Base-by-base conservation (phyloP, 2,329 filamentous ascomycete species). In the Zelopaecilomyces penicillatus region DNA sequence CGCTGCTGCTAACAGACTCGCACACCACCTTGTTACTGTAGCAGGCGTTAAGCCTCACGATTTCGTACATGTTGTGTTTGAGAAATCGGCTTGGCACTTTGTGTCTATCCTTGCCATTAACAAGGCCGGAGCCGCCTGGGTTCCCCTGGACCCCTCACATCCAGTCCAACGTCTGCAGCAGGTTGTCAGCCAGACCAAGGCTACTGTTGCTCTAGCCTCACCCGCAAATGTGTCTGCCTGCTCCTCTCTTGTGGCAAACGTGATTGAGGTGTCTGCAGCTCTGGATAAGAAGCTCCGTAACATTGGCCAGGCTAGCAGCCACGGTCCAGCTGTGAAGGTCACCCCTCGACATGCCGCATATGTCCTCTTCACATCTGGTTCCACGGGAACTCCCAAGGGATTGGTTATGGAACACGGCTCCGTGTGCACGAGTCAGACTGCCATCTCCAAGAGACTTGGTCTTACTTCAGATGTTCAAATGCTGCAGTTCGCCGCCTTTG, bases 241-340 rank as follows among this genome's bases (percentile, higher is more conserved):
- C 2, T 46, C 6, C 32, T n/a, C 3, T 11, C 28, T 46, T 2
- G 36, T 46, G 8, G 39, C 44, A 4, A 36, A 43, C 5, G 28
- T 46, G 6, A 35, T 46, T 36, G 36, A 46, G 30, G 27, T 46
- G 4, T 43, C 36, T 12, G 3, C 28, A 5, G 41, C 43, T 28
- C 41, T 46, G 27, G 37, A 46, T 31, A 34, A n/a, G n/a, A 34
- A 34, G 8, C 32, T 34, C 32, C 32, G 28, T 41, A n/a, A 40
- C 19, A 10, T 39, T 46, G 19, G 19, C 19, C 19, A 19, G 19
- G 8, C 28, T 10, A 4, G 29, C 7, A 27, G 30, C 30, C 45
- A 40, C 37, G 30, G 35, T 37, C 44, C 44, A 9, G 27, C 37
- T 2, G 19, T 19, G 19, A 19, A 19, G 19, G 19, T 19, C 19